Conservation (phyloP, 495 filamentous ascomycete genomes). For the Tetracladium marchalianum region DNA sequence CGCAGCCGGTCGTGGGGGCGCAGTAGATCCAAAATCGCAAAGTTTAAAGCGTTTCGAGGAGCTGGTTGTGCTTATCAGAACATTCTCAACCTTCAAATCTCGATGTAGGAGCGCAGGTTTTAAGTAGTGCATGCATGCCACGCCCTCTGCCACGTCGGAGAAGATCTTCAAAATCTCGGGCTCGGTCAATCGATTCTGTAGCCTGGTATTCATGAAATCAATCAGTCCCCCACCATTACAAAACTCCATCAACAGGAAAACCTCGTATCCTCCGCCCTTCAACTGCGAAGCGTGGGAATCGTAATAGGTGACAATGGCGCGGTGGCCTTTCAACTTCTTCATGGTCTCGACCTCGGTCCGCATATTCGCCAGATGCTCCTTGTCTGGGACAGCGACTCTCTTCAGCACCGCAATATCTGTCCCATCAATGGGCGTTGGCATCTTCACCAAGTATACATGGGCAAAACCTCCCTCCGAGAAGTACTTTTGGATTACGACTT, state of each 20-base stretch:
- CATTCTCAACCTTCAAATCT: constrained; percentile 97
- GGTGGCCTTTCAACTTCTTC: constrained; percentile 96
- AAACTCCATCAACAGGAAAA: constrained; percentile 97
- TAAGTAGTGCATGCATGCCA: constrained; percentile 98
- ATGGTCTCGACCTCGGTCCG: constrained; percentile 98
- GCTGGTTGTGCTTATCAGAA: constrained; percentile 67
- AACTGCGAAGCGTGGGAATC: constrained; percentile 95
- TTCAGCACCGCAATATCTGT: constrained; percentile 86
- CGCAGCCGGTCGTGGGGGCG: constrained; percentile 73
- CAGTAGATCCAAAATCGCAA: constrained; percentile 94
- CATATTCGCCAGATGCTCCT: constrained; percentile 88
- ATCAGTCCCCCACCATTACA: constrained; percentile 80
- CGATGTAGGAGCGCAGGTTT: constrained; percentile 88
- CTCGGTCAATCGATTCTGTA: constrained; percentile 94
- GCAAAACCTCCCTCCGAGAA: constrained; percentile 97
- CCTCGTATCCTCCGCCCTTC: constrained; percentile 88
- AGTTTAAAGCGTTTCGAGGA: constrained; percentile 70
- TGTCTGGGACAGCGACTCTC: constrained; percentile 94
- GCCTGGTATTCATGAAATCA: constrained; percentile 98
- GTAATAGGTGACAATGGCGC: constrained; percentile 93
- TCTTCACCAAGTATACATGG: constrained; percentile 91
- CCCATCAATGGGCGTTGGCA: constrained; percentile 67
- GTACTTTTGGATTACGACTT: constrained; percentile 95
- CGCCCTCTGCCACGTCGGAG: constrained; percentile 87
- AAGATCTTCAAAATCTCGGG: constrained; percentile 97